Evolutionary conservation across 2,329 filamentous ascomycete species (phyloP).

Genomic region (Drechmeria coniospora): DNA sequence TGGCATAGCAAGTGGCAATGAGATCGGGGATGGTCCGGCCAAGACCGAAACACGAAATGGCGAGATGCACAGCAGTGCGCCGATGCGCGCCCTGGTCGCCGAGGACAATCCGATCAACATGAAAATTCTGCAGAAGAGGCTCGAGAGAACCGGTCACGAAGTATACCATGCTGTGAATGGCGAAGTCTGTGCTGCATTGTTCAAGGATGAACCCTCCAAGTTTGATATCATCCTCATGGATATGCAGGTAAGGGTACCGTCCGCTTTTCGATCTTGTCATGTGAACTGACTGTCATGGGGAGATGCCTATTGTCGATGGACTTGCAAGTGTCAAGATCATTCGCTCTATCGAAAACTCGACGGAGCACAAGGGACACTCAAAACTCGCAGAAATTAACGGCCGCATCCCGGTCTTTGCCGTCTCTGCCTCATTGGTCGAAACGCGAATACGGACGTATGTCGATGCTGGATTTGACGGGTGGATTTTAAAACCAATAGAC

Average conservation of each 20-base stretch:
- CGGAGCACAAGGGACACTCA: slow-evolving; percentile 35
- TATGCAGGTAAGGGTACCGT: slow-evolving; percentile 54
- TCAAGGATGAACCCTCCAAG: slow-evolving; percentile 41
- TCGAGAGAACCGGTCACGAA: slow-evolving; percentile 61
- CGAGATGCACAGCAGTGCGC: slow-evolving; percentile 8
- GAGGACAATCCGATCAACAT: slow-evolving; percentile 85
- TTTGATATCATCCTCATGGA: slow-evolving; percentile 85
- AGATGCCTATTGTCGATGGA: slow-evolving; percentile 91
- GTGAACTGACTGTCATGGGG: slow-evolving; percentile 2
- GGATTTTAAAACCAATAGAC: slow-evolving; percentile 80
- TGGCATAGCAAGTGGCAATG: slow-evolving; percentile 16
- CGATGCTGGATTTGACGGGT: slow-evolving; percentile 70
- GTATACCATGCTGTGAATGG: slow-evolving; percentile 66
- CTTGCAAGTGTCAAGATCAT: slow-evolving; percentile 73
- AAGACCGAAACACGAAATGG: slow-evolving; percentile 11
- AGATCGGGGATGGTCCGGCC: slow-evolving; percentile 3
- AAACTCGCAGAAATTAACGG: slow-evolving; percentile 41
- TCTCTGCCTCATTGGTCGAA: slow-evolving; percentile 70
- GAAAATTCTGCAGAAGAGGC: slow-evolving; percentile 61
- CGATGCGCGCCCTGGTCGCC: slow-evolving; percentile 56
- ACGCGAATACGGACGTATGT: slow-evolving; percentile 53
- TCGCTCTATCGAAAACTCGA: slow-evolving; percentile 49
- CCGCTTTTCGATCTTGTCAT: neutral
- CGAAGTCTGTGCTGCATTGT: slow-evolving; percentile 63
- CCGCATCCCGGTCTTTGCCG: slow-evolving; percentile 68